Percentiles rank a stretch among this genome's conserved stretches.
Evolutionary conservation across 176 grass and related monocot species (phyloP).

Genomic region (Carex myosuroides): DNA sequence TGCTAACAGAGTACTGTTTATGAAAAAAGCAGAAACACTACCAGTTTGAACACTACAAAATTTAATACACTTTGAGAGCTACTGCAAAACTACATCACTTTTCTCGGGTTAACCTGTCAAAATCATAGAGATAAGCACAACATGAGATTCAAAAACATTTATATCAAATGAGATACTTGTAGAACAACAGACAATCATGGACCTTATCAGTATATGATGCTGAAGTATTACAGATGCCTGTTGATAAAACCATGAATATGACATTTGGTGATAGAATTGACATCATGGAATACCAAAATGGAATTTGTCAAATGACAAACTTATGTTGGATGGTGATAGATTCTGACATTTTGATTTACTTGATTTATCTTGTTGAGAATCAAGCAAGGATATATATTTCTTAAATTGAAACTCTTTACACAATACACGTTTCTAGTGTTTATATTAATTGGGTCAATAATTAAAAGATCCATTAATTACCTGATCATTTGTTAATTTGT

Average conservation of each 20-base stretch:
- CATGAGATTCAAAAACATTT: background rate
- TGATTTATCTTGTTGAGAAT: background rate
- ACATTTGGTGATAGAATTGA: slow-evolving; percentile 31
- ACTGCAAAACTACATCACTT: background rate
- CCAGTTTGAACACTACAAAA: background rate
- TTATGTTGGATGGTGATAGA: slow-evolving; percentile 9
- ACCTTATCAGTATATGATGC: slow-evolving; percentile 16
- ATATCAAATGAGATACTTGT: slow-evolving; percentile 15
- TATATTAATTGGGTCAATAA: background rate
- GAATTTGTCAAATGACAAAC: slow-evolving; percentile 21
- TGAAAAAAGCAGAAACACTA: background rate
- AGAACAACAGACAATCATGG: background rate
- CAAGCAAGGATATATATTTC: slow-evolving; percentile 24
- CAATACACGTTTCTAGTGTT: background rate
- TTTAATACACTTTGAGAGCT: slow-evolving; percentile 12
- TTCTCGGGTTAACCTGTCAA: slow-evolving; percentile 29
- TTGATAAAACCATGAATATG: slow-evolving; percentile 4
- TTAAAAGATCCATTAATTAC: slow-evolving; percentile 12
- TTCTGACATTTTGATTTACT: slow-evolving; percentile 10
- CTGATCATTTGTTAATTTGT: slow-evolving; percentile 34
- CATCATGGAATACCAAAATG: slow-evolving; percentile 11
- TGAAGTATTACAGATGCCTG: background rate
- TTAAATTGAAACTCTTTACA: background rate
- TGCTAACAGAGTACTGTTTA: background rate
- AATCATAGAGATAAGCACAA: slow-evolving; percentile 10